Conservation (phyloP, 306 rosid genomes). For the Gynostemma pentaphyllum region DNA sequence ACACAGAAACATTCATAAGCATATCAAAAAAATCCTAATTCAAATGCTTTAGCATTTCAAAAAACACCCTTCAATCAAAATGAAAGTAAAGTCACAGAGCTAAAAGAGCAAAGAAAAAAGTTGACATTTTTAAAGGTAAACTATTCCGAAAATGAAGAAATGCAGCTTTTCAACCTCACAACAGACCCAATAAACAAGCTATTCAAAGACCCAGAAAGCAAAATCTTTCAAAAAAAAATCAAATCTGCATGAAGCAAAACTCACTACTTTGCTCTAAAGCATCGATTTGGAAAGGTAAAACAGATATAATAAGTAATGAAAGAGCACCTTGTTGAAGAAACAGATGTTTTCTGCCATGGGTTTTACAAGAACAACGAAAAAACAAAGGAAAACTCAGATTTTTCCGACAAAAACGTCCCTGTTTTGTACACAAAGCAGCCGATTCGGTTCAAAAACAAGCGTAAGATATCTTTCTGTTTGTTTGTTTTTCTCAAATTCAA, state of each 20-base stretch:
- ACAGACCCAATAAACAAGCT: background rate
- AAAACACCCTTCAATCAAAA: background rate
- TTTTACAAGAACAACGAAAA: slow-evolving; percentile 9
- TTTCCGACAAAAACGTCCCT: slow-evolving; percentile 1
- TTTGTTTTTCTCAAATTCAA: slow-evolving; percentile 6
- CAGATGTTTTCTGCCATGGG: slow-evolving; percentile 59
- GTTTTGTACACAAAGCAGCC: background rate
- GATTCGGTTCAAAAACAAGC: background rate
- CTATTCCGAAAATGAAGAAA: background rate
- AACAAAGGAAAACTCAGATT: slow-evolving; percentile 6
- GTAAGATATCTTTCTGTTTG: background rate
- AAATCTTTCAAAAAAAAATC: background rate
- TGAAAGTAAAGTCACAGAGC: background rate
- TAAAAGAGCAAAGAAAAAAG: background rate
- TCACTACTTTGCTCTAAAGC: slow-evolving; percentile 12
- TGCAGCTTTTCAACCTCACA: background rate
- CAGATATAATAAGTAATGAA: background rate
- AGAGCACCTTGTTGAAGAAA: slow-evolving; percentile 61
- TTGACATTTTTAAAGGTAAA: background rate
- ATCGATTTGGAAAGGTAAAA: slow-evolving; percentile 3
- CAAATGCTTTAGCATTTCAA: background rate
- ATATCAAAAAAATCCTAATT: background rate
- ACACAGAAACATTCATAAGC: background rate
- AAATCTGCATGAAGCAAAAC: slow-evolving; percentile 8
- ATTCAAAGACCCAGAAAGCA: background rate